Conservation (phyloP, 2,329 filamentous ascomycete genomes). For the Daldinia sp. region DNA sequence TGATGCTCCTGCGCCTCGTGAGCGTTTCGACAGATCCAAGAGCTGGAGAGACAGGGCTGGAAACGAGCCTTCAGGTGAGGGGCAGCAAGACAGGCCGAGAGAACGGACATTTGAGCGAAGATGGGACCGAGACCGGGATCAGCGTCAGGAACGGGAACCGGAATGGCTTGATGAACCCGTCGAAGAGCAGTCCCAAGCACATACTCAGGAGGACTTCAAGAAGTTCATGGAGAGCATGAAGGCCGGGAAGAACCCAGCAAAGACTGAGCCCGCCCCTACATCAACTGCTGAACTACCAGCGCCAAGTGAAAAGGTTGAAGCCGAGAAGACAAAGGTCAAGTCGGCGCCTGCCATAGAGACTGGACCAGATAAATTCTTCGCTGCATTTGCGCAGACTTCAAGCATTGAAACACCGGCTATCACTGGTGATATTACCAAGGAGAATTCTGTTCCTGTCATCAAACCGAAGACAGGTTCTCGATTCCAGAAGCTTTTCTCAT, state of each 20-base stretch:
- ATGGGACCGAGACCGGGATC: slow-evolving; percentile 68
- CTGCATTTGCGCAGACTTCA: slow-evolving; percentile 61
- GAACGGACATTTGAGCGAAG: slow-evolving; percentile 70
- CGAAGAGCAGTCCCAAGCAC: slow-evolving; percentile 75
- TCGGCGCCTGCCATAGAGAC: slow-evolving; percentile 73
- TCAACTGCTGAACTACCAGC: slow-evolving; percentile 52
- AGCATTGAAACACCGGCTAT: slow-evolving; percentile 62
- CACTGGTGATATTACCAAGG: slow-evolving; percentile 62
- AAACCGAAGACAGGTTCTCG: slow-evolving; percentile 75
- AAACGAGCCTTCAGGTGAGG: slow-evolving; percentile 54
- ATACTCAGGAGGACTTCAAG: slow-evolving; percentile 92
- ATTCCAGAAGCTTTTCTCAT: slow-evolving; percentile 84
- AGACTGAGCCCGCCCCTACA: slow-evolving; percentile 55
- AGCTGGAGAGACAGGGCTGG: slow-evolving; percentile 69
- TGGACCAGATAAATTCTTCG: slow-evolving; percentile 83
- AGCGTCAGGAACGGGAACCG: slow-evolving; percentile 80
- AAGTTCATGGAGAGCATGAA: slow-evolving; percentile 96
- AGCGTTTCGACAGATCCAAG: slow-evolving; percentile 69
- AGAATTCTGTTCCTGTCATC: slow-evolving; percentile 54
- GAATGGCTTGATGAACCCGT: slow-evolving; percentile 88
- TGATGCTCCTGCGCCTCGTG: slow-evolving; percentile 56
- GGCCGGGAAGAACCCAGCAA: slow-evolving; percentile 63
- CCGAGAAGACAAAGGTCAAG: slow-evolving; percentile 67
- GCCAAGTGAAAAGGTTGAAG: slow-evolving; percentile 56
- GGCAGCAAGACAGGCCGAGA: slow-evolving; percentile 58